phyloP scores from a whole-genome alignment of 345 rosid genomes.

The Gossypium thurberi region DNA sequence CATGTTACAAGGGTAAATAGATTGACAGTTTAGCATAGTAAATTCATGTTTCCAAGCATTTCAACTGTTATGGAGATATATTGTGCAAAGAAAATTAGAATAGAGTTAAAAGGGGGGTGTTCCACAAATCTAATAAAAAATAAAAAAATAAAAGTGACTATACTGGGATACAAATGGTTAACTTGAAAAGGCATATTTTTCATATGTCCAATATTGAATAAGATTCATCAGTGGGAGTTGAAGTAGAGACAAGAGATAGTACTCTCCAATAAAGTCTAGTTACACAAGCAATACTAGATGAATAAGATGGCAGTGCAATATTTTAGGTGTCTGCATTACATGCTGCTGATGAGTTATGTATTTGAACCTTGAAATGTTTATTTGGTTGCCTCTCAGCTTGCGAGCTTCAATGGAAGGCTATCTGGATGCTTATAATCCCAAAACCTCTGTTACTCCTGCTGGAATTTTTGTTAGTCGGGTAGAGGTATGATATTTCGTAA shows the following conservation, averaged over 20 bases:
- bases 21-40: background rate
- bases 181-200: background rate
- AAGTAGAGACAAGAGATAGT: background rate
- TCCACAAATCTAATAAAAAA: background rate
- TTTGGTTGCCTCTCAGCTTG: constrained; percentile 45
- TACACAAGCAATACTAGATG: background rate
- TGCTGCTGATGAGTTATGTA: background rate
- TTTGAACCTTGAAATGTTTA: background rate
- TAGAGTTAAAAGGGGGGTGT: background rate
- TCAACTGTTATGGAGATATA: background rate
- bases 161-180: background rate
- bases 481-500: constrained; percentile 43
- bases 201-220: background rate
- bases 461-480: constrained; percentile 84
- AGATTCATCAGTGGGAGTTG: background rate
- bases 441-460: constrained; percentile 54
- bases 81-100: background rate
- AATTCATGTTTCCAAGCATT: background rate
- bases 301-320: background rate
- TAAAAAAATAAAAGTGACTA: background rate
- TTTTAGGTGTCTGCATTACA: background rate
- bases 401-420: constrained; percentile 92
- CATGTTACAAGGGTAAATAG: background rate
- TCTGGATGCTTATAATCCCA: constrained; percentile 88
- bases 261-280: background rate